Conservation (phyloP, 768 basidiomycete species). For the Leccinum rimulosum region DNA sequence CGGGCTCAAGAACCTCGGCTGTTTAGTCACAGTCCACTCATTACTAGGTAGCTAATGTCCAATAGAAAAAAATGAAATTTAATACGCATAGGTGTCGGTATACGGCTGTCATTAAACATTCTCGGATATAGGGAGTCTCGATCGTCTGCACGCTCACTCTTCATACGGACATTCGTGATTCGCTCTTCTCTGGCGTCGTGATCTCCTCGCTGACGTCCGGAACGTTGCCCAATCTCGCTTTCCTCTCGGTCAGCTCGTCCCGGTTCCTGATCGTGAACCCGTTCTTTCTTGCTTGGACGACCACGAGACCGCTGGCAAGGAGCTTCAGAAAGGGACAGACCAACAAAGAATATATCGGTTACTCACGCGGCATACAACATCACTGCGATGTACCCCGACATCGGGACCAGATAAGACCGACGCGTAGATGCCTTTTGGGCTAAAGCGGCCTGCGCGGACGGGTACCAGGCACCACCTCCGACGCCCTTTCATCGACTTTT, state of each 20-base stretch:
- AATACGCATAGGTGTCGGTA: slow-evolving; percentile 8
- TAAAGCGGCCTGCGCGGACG: slow-evolving; percentile 55
- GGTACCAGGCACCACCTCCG: slow-evolving; percentile 69
- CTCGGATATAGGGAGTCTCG: background rate
- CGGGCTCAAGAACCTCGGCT: slow-evolving; percentile 73
- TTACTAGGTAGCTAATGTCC: slow-evolving; percentile 9
- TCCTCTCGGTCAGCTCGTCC: slow-evolving; percentile 37
- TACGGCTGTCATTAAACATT: background rate
- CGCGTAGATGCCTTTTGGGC: slow-evolving; percentile 49
- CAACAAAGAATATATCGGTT: background rate
- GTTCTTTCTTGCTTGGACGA: slow-evolving; percentile 46
- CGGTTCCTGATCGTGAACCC: slow-evolving; percentile 51
- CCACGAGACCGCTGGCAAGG: slow-evolving; percentile 46
- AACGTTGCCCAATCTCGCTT: background rate
- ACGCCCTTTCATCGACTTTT: slow-evolving; percentile 40
- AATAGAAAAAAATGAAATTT: slow-evolving; percentile 14
- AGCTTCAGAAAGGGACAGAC: background rate
- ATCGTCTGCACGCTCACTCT: background rate
- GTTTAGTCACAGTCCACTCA: slow-evolving; percentile 41
- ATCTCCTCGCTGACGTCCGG: background rate
- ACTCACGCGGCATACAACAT: slow-evolving; percentile 54
- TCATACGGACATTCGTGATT: slow-evolving; percentile 13
- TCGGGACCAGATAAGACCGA: slow-evolving; percentile 58
- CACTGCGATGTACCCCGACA: slow-evolving; percentile 60
- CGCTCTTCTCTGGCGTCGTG: slow-evolving; percentile 12